These are phyloP conservation scores for Aquilaria agallochum DNA, from an alignment of 441 rosid species.

Conservation along the genomic window DNA sequence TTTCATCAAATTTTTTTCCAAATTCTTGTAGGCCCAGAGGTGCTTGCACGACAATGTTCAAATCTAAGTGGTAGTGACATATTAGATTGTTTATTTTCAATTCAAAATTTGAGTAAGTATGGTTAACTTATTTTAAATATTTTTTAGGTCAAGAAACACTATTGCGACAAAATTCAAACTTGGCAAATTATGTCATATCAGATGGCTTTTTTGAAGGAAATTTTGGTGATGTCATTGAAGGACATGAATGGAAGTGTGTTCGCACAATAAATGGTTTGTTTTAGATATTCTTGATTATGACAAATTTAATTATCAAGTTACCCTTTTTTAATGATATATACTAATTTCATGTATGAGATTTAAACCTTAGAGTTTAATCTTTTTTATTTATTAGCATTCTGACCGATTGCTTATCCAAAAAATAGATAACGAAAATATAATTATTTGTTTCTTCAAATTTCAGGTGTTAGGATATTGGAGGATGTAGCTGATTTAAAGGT, in stretches of 20 bases:
- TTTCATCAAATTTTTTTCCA: too few species aligned
- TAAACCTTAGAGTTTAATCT: too few species aligned
- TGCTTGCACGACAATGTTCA: too few species aligned
- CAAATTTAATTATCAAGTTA: too few species aligned
- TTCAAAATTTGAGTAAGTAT: too few species aligned
- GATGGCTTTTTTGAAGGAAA: constrained; percentile 64
- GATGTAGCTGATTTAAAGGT: constrained; percentile 87
- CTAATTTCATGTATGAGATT: too few species aligned
- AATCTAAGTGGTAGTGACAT: too few species aligned
- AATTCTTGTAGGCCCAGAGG: constrained; percentile 52
- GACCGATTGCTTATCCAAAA: too few species aligned
- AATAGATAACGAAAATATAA: too few species aligned
- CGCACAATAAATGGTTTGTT: constrained; percentile 78
- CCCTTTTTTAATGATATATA: too few species aligned
- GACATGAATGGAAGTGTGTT: constrained; percentile 94
- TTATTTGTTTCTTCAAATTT: constrained; percentile 17
- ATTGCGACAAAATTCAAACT: constrained; percentile 62
- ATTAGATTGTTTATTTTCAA: too few species aligned
- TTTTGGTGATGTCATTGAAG: constrained; percentile 87
- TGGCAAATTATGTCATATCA: constrained; percentile 29
- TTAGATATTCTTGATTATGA: neutral
- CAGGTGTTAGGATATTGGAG: constrained; percentile 96
- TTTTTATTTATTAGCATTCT: too few species aligned
- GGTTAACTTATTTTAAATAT: constrained; percentile 1
- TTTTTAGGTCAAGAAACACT: constrained; percentile 84